Base-by-base conservation (phyloP, 108 stramenopile genomes). In the Cyclostephanos tholiformis region DNA sequence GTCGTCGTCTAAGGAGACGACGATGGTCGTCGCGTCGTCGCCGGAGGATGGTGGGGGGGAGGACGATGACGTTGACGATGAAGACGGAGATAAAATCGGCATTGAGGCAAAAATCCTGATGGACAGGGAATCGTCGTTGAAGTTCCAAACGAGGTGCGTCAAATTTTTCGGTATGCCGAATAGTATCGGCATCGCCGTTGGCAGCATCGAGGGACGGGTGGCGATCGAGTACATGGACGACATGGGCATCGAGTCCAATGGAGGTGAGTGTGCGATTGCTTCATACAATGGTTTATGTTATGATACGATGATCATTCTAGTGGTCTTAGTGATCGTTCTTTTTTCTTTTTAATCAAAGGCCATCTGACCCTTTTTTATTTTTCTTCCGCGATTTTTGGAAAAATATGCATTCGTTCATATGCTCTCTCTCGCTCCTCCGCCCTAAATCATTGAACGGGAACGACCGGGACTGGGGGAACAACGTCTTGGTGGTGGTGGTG, bases 141-240 rank as follows among this genome's bases (percentile, higher is more conserved):
- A 94, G 67, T 91, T 86, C 69, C 95, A 96, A 84, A 93, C 91
- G 27, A 74, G 95, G n/a, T 86, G 80, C 63, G 63, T 91, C 51
- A 74, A 68, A 56, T 91, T 94, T 82, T 96, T 96, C 78, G 44
- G 44, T 0, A 16, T 16, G 13, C 91, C 90, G 4, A 75, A 86
- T 68, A 85, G 84, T 7, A 35, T 67, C 17, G 97, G 96, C 0
- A 84, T 97, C 74, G 98, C 97, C 13, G 58, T 98, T 11, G 97
- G 96, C 14, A 90, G 88, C 63, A 96, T 98, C 53, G 99, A 98
- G 69, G 99, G 99, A 22, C 83, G 99, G 38, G 99, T 99, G 25
- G 96, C 93, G 7, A 89, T 99, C 16, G 99, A 99, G 73, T 95
- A 93, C 82, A 68, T 89, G 60, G 90, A 91, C 58, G 89, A 92